Base-by-base conservation (phyloP, 164 flowering plant genomes). In the Stephania cephalantha region DNA sequence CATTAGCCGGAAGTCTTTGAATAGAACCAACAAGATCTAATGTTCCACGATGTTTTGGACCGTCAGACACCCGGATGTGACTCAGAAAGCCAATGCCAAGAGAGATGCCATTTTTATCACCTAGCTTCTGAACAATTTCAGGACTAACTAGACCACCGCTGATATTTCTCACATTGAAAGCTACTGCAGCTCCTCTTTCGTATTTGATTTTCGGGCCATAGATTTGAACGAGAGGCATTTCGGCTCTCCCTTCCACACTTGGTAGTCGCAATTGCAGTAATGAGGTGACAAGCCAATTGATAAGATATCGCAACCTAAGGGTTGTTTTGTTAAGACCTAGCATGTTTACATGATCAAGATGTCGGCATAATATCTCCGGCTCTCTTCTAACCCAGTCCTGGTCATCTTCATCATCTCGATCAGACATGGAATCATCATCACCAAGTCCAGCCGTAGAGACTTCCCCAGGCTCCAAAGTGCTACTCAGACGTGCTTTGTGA, bases 171-270 rank as follows among this genome's bases (percentile, higher is more conserved):
- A 94, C 81, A 70, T 92, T 94, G 84, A 94, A 94, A 6, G 98
- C 95, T 71, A 94, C 89, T 8, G 98, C 87, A 25, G 94, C 94
- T 75, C 98, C 98, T 45, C 98, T 86, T 80, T 94, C 97, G 35
- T 92, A 94, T 73, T 94, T 92, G n/a, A 94, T 92, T 73, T 92
- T 94, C 0, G 98, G 98, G 48, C 98, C 98, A 79, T 92, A 94
- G 10, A 94, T 92, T 65, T 85, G 88, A 74, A 94, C 91, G 46
- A 94, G 93, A 72, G 83, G 86, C 44, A 74, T 78, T 10, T 74
- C 79, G 25, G 74, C 67, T 13, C 76, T 81, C 22, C 83, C 90
- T 73, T 87, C 84, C 48, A 88, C 78, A 75, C 82, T 78, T 9
- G 88, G 87, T 29, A 90, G 76, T 76, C 90, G 88, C 17, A 94